Conservation (phyloP, 2,329 filamentous ascomycete genomes). For the Tympanopsis confertula region DNA sequence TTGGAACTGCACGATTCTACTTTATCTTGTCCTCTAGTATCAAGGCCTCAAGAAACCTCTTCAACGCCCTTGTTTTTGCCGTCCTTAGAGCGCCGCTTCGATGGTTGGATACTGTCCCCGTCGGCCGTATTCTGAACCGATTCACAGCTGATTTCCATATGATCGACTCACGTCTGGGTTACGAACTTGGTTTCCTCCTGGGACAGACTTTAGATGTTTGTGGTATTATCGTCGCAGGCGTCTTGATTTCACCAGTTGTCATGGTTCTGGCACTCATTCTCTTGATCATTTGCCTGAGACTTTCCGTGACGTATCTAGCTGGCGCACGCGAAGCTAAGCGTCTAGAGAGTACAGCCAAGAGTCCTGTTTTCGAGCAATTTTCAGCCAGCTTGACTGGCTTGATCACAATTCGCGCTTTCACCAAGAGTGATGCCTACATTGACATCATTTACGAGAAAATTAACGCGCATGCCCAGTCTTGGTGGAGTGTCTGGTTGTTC, state of each 20-base stretch:
- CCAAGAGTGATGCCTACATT: conserved; percentile 21
- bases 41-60: not conserved
- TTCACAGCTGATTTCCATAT: conserved; percentile 25
- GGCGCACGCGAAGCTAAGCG: conserved; percentile 26
- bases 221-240: conserved; percentile 21
- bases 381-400: conserved; percentile 24
- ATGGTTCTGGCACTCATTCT: conserved; percentile 11
- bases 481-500: conserved; percentile 17
- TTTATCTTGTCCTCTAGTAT: not conserved
- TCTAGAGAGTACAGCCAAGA: conserved; percentile 26
- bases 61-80: conserved; percentile 14
- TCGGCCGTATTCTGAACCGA: conserved; percentile 28
- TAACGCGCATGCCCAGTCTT: conserved; percentile 17
- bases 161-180: conserved; percentile 20
- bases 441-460: conserved; percentile 18
- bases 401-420: conserved; percentile 27
- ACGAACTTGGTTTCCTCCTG: conserved; percentile 15
- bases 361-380: conserved; percentile 29
- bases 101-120: conserved; percentile 25
- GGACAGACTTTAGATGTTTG: conserved; percentile 14
- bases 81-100: conserved; percentile 25
- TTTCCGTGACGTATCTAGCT: conserved; percentile 21
- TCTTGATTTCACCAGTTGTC: conserved; percentile 17
- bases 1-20: too few relatives aligned
- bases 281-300: conserved; percentile 17